Conservation (phyloP, 345 rosid genomes). For the Salix caprea region DNA sequence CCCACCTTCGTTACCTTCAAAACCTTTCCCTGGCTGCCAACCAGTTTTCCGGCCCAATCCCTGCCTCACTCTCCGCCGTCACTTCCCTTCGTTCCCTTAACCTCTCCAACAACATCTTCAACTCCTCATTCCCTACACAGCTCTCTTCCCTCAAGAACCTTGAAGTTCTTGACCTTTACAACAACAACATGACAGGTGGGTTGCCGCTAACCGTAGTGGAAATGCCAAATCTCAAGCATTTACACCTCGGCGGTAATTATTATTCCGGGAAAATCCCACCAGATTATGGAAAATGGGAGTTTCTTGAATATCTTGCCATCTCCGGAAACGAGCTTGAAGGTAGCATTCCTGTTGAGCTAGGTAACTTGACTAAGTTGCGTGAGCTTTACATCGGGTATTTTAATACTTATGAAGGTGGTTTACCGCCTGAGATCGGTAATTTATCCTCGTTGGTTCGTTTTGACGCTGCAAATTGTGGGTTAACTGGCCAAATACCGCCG, state of each 20-base stretch:
- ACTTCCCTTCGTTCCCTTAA: slow-evolving; percentile 58
- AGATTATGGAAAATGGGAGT: slow-evolving; percentile 65
- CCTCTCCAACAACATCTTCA: slow-evolving; percentile 78
- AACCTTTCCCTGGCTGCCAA: slow-evolving; percentile 58
- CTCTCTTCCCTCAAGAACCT: slow-evolving; percentile 53
- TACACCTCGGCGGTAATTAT: slow-evolving; percentile 87
- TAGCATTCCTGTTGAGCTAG: slow-evolving; percentile 66
- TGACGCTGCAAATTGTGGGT: slow-evolving; percentile 66
- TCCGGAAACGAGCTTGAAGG: slow-evolving; percentile 80
- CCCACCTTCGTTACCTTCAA: slow-evolving; percentile 55
- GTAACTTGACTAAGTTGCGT: slow-evolving; percentile 54
- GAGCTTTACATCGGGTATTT: slow-evolving; percentile 82
- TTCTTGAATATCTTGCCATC: slow-evolving; percentile 63
- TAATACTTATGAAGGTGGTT: slow-evolving; percentile 54
- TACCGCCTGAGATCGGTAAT: slow-evolving; percentile 81
- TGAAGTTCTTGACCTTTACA: slow-evolving; percentile 81
- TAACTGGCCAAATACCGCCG: slow-evolving; percentile 60
- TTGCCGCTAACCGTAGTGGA: slow-evolving; percentile 63
- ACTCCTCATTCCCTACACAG: slow-evolving; percentile 58
- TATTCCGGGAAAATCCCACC: slow-evolving; percentile 69
- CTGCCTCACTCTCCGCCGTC: slow-evolving; percentile 51
- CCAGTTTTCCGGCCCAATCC: slow-evolving; percentile 63
- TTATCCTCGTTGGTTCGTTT: slow-evolving; percentile 54
- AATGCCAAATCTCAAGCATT: slow-evolving; percentile 59
- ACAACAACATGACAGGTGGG: slow-evolving; percentile 80